Evolutionary conservation across 192 early-diverging fungal species (phyloP).

Genomic region (Anaeromyces robustus): DNA sequence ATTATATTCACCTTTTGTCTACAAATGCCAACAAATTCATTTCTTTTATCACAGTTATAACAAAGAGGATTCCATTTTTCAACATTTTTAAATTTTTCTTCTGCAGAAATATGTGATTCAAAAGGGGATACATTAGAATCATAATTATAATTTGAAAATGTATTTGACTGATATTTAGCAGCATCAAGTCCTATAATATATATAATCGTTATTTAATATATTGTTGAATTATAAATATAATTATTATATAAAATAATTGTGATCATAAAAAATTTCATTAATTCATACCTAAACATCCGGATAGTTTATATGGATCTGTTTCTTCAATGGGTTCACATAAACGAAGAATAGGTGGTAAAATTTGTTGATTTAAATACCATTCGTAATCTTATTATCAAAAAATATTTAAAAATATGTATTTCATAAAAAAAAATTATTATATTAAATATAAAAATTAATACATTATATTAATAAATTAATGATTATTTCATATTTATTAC

Average conservation of each 20-base stretch:
- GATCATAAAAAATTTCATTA: too few relatives aligned
- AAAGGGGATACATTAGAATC: conserved; percentile 34
- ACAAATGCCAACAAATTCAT: conserved; percentile 10
- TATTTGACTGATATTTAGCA: not conserved
- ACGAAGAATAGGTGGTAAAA: conserved; percentile 73
- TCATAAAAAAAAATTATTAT: too few relatives aligned
- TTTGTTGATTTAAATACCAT: conserved; percentile 88
- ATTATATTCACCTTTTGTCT: not conserved
- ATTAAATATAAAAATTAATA: too few relatives aligned
- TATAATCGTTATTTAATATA: not conserved
- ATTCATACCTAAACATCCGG: conserved; percentile 65
- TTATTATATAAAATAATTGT: too few relatives aligned
- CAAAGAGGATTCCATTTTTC: conserved; percentile 51
- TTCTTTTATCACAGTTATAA: conserved; percentile 29
- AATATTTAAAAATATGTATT: too few relatives aligned
- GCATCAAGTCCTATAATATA: conserved; percentile 7
- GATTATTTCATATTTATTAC: conserved; percentile 13
- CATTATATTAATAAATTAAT: not conserved
- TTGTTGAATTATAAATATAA: not conserved
- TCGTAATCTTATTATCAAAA: conserved; percentile 32
- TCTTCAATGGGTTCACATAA: conserved; percentile 73
- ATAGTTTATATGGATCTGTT: conserved; percentile 58
- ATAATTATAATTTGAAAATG: not conserved
- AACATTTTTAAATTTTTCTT: conserved; percentile 58
- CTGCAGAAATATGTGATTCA: conserved; percentile 53